Conservation (phyloP, 352 stramenopile species). For the Stramenopiles sp. region DNA sequence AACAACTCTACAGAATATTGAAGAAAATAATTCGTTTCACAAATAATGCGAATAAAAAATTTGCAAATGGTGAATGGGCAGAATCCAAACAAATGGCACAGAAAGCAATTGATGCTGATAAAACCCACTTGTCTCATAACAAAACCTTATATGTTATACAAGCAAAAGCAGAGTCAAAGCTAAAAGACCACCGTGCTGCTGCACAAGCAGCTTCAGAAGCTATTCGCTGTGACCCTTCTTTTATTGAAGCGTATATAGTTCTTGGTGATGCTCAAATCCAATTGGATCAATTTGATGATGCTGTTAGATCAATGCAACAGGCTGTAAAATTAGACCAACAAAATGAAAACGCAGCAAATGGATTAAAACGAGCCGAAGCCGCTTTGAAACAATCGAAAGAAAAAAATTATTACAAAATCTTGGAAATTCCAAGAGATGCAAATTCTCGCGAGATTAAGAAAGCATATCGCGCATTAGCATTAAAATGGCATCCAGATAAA, state of each 20-base stretch:
- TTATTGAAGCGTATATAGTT: background rate
- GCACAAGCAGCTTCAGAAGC: background rate
- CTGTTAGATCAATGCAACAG: background rate
- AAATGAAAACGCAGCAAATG: background rate
- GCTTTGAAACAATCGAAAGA: slow-evolving; percentile 14
- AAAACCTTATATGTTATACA: background rate
- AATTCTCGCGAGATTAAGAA: slow-evolving; percentile 83
- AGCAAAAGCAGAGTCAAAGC: background rate
- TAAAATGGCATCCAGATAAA: slow-evolving; percentile 81
- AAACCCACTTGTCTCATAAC: background rate
- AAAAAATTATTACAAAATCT: slow-evolving; percentile 79
- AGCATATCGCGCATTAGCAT: slow-evolving; percentile 59
- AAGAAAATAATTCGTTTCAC: background rate
- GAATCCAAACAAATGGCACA: background rate
- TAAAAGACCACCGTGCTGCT: background rate
- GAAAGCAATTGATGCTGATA: background rate
- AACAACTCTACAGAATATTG: background rate
- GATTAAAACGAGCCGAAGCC: background rate
- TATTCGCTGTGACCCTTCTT: background rate
- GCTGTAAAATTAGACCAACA: slow-evolving; percentile 1
- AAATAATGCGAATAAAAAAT: background rate
- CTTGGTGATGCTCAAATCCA: background rate
- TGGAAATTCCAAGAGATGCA: slow-evolving; percentile 27
- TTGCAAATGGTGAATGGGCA: background rate
- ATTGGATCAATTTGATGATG: slow-evolving; percentile 1